Evolutionary conservation across 805 yeast species (phyloP).

Genomic region (Lipomyces japonicus): DNA sequence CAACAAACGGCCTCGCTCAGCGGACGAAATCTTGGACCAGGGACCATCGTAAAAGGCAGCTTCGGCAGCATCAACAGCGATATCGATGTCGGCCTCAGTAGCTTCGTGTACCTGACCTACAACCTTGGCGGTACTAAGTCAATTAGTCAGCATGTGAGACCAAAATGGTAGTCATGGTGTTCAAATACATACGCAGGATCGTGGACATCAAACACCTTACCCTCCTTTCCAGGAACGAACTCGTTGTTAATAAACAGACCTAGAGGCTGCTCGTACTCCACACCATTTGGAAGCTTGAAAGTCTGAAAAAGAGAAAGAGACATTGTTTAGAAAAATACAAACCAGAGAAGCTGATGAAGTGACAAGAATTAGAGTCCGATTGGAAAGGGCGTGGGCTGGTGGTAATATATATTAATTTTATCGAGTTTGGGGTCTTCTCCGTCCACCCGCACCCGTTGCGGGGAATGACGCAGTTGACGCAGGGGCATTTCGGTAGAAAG

Average conservation of each 20-base stretch:
- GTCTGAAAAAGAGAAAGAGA: slow-evolving; percentile 34
- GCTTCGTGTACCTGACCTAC: slow-evolving; percentile 72
- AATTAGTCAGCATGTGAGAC: not conserved
- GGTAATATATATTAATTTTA: too few relatives aligned
- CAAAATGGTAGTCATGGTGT: not conserved
- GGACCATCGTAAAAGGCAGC: slow-evolving; percentile 60
- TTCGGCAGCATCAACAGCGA: slow-evolving; percentile 82
- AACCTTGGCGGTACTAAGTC: slow-evolving; percentile 47
- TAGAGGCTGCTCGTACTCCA: slow-evolving; percentile 69
- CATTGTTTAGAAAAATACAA: not conserved
- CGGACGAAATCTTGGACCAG: slow-evolving; percentile 72
- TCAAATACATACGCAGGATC: slow-evolving; percentile 28
- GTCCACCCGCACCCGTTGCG: too few relatives aligned
- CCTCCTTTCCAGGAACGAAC: slow-evolving; percentile 58
- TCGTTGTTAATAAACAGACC: slow-evolving; percentile 80
- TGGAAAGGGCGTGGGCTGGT: not conserved
- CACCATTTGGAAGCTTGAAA: slow-evolving; percentile 69
- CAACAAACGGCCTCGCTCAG: slow-evolving; percentile 58
- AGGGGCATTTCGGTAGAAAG: too few relatives aligned
- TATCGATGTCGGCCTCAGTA: slow-evolving; percentile 69
- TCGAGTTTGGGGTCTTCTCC: too few relatives aligned
- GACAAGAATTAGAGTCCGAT: not conserved
- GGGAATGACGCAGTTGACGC: too few relatives aligned
- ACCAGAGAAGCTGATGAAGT: not conserved
- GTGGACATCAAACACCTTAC: slow-evolving; percentile 58